phyloP scores from a whole-genome alignment of 805 yeast genomes.

The Candida nitratophila region DNA sequence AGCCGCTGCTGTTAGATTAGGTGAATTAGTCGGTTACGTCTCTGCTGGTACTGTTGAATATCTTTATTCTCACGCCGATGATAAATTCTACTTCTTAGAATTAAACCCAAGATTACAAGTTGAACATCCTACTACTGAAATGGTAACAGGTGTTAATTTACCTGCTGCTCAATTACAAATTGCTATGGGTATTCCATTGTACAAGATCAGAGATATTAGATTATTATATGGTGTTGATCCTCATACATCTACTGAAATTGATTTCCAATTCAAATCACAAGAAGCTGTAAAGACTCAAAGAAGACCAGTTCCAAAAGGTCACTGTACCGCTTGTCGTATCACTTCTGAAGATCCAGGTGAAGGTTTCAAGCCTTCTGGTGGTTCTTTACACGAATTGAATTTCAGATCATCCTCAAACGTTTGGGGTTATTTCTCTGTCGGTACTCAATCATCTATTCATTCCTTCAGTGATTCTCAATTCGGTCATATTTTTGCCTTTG shows the following conservation, averaged over 20 bases:
- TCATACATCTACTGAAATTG: slow-evolving; percentile 82
- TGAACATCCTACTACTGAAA: slow-evolving; percentile 99
- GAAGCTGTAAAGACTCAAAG: slow-evolving; percentile 74
- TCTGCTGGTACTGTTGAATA: slow-evolving; percentile 99
- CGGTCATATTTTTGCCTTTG: slow-evolving; percentile 98
- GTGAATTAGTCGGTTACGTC: slow-evolving; percentile 94
- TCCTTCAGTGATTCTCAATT: slow-evolving; percentile 98
- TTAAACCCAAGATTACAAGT: slow-evolving; percentile 98
- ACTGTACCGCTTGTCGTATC: slow-evolving; percentile 98
- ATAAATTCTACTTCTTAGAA: slow-evolving; percentile 93
- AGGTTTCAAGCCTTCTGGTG: slow-evolving; percentile 98
- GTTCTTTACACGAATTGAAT: slow-evolving; percentile 91
- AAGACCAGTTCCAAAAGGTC: slow-evolving; percentile 94
- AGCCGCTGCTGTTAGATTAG: slow-evolving; percentile 94
- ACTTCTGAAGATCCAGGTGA: slow-evolving; percentile 99
- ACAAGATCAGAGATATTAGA: slow-evolving; percentile 89
- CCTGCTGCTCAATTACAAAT: slow-evolving; percentile 98
- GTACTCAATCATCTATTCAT: slow-evolving; percentile 94
- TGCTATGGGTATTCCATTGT: slow-evolving; percentile 99
- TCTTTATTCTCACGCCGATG: slow-evolving; percentile 87
- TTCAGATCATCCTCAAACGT: slow-evolving; percentile 96
- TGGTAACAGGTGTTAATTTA: slow-evolving; percentile 97
- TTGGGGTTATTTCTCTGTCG: slow-evolving; percentile 99
- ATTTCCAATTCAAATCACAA: slow-evolving; percentile 77
- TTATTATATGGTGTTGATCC: slow-evolving; percentile 94